These are phyloP conservation scores for Sporothrix brunneoviolacea DNA, from an alignment of 2,329 filamentous ascomycete species.

Conservation along the genomic window DNA sequence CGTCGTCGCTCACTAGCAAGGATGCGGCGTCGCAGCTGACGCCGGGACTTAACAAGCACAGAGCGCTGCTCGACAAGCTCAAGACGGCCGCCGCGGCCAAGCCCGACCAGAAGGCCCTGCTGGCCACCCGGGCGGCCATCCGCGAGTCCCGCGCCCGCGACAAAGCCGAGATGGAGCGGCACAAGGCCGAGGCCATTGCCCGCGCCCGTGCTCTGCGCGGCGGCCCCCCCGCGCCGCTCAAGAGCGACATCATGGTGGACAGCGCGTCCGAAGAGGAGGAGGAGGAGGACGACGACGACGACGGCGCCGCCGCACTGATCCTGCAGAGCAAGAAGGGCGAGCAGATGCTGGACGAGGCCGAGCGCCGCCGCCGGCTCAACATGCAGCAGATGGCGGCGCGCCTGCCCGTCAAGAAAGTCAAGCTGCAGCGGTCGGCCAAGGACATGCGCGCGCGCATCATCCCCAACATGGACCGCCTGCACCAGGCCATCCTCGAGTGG, in stretches of 20 bases:
- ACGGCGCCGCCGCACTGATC: conserved; percentile 45
- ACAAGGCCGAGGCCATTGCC: conserved; percentile 66
- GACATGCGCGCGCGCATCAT: conserved; percentile 91
- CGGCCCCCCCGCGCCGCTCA: conserved; percentile 50
- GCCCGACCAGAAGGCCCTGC: conserved; percentile 30
- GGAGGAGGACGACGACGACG: conserved; percentile 60
- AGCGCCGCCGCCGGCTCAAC: conserved; percentile 42
- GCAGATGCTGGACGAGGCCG: conserved; percentile 44
- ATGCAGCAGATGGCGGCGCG: conserved; percentile 41
- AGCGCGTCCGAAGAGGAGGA: conserved; percentile 72
- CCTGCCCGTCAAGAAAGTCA: conserved; percentile 76
- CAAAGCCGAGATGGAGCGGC: conserved; percentile 64
- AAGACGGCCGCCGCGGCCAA: conserved; percentile 33
- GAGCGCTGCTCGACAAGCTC: conserved; percentile 40
- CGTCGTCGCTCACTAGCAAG: conserved; percentile 32
- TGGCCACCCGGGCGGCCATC: conserved; percentile 48
- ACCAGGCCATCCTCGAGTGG: conserved; percentile 84
- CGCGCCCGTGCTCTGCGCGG: conserved; percentile 56
- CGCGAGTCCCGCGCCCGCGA: conserved; percentile 68
- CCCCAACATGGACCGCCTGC: conserved; percentile 78
- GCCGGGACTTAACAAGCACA: conserved; percentile 38
- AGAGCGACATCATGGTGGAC: conserved; percentile 86
- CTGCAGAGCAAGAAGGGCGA: conserved; percentile 39
- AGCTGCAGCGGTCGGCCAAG: conserved; percentile 73
- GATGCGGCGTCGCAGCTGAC: conserved; percentile 41